These are phyloP conservation scores for Dictyophora rubrovolvata DNA, from an alignment of 768 basidiomycete species.

Conservation along the genomic window DNA sequence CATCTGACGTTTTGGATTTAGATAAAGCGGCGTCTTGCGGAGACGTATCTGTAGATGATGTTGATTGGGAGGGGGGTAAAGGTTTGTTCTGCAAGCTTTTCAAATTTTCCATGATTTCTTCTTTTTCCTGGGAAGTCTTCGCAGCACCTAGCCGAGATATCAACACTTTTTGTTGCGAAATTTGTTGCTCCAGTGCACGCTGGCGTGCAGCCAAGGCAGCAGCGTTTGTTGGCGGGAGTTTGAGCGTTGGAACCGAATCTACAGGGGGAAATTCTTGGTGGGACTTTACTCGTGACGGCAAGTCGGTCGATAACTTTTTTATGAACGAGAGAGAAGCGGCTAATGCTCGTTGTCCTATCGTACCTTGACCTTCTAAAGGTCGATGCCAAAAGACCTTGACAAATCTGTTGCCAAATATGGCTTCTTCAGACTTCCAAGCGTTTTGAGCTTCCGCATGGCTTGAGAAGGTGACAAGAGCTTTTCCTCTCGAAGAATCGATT, in stretches of 20 bases:
- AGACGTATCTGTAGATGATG: constrained; percentile 21
- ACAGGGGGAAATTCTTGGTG: constrained; percentile 6
- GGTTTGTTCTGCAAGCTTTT: constrained; percentile 63
- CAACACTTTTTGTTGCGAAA: constrained; percentile 80
- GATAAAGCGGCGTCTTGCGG: constrained; percentile 13
- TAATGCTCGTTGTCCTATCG: constrained; percentile 62
- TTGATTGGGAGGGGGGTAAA: constrained; percentile 20
- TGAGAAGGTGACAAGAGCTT: constrained; percentile 82
- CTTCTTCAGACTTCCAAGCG: constrained; percentile 89
- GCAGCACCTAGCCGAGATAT: constrained; percentile 61
- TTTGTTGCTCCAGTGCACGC: constrained; percentile 67
- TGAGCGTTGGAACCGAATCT: not conserved
- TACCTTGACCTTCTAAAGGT: constrained; percentile 86
- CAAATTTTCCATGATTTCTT: constrained; percentile 64
- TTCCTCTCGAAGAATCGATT: constrained; percentile 60
- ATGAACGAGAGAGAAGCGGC: constrained; percentile 74
- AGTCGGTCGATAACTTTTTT: constrained; percentile 37
- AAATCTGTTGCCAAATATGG: constrained; percentile 90
- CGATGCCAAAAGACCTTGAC: constrained; percentile 95
- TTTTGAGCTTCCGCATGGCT: constrained; percentile 74
- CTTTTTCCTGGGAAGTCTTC: constrained; percentile 58
- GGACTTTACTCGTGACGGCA: constrained; percentile 17
- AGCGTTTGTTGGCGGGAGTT: constrained; percentile 15
- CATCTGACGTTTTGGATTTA: constrained; percentile 17
- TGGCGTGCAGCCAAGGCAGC: constrained; percentile 56